phyloP scores from a whole-genome alignment of 176 grass and related monocot species.

The Miscanthus lutarioriparius region DNA sequence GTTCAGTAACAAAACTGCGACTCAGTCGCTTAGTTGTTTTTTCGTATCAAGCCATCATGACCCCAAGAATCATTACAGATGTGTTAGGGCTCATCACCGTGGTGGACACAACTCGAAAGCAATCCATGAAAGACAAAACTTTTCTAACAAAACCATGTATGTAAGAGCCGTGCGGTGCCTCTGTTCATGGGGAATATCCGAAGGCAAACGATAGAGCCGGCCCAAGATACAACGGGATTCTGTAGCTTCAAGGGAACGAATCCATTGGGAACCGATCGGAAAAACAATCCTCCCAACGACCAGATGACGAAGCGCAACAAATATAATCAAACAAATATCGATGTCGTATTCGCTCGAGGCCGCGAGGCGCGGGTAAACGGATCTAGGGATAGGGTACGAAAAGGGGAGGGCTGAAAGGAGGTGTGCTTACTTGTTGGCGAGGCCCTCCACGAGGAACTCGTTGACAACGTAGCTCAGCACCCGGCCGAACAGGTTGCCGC shows the following conservation, averaged over 20 bases:
- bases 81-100: constrained; percentile 39
- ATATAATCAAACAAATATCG: neutral
- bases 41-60: constrained; percentile 31
- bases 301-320: constrained; percentile 59
- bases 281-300: constrained; percentile 43
- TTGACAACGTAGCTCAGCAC: constrained; percentile 62
- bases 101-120: neutral
- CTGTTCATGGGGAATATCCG: neutral
- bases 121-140: neutral
- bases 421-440: constrained; percentile 77
- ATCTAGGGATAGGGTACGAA: neutral
- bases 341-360: neutral
- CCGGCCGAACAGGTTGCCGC: constrained; percentile 61
- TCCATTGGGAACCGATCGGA: constrained; percentile 41
- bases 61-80: constrained; percentile 57
- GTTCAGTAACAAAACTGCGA: no score
- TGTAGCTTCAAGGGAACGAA: constrained; percentile 72
- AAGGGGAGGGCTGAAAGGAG: neutral
- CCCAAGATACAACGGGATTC: constrained; percentile 50
- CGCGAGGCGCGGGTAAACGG: neutral
- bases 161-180: constrained; percentile 39
- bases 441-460: constrained; percentile 69
- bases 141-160: constrained; percentile 20
- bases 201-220: neutral
- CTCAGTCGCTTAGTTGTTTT: no score